Conservation (phyloP, 139 green algal species). For the Chlorella sorokiniana region DNA sequence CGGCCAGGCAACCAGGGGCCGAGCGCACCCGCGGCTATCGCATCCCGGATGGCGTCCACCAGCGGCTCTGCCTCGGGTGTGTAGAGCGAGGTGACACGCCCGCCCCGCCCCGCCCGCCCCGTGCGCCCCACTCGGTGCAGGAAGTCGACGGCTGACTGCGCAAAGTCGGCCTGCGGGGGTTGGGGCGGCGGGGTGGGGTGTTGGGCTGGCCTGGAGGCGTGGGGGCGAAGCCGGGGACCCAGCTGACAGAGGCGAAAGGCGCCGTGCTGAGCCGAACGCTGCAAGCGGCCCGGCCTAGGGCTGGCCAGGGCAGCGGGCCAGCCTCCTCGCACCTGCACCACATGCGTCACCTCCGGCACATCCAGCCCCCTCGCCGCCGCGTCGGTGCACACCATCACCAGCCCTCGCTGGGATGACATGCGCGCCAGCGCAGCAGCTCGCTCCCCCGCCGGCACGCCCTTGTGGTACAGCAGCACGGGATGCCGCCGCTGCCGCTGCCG, state of each 20-base stretch:
- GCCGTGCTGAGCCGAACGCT: no score
- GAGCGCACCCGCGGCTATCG: conserved; percentile 55
- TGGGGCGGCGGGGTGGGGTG: background rate
- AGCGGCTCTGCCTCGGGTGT: conserved; percentile 52
- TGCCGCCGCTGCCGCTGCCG: conserved; percentile 6
- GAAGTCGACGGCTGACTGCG: conserved; percentile 90
- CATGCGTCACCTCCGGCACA: conserved; percentile 79
- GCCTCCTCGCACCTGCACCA: conserved; percentile 57
- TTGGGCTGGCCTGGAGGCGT: background rate
- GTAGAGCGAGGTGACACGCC: conserved; percentile 88
- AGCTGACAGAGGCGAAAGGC: no score
- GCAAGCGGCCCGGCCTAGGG: background rate
- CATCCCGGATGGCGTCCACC: conserved; percentile 69
- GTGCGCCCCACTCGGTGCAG: conserved; percentile 90
- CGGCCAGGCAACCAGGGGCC: background rate
- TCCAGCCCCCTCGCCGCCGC: conserved; percentile 90
- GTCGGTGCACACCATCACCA: conserved; percentile 94
- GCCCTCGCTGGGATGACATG: conserved; percentile 38
- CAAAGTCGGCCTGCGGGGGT: conserved; percentile 87
- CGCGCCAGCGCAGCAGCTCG: conserved; percentile 36
- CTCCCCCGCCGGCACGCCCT: conserved; percentile 41
- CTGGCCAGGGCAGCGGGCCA: background rate
- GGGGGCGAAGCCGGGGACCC: background rate
- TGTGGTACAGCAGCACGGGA: conserved; percentile 59
- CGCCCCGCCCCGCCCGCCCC: conserved; percentile 70